Percentiles rank a stretch among this genome's conserved stretches.
Evolutionary conservation across 305 asterid genomes (phyloP).

Genomic region (Fraxinus dipetala): DNA sequence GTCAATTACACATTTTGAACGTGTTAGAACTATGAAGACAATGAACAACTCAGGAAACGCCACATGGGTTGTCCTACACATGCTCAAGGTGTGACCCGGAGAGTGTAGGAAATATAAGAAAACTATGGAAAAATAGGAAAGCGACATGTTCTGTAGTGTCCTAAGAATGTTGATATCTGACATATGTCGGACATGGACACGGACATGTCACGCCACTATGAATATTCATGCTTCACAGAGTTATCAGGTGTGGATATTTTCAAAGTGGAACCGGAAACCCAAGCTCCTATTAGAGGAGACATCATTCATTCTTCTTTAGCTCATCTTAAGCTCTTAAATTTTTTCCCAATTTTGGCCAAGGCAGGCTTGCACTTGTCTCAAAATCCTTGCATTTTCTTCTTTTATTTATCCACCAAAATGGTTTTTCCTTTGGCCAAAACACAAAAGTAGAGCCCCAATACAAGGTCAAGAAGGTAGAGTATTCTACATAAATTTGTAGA

Average conservation of each 20-base stretch:
- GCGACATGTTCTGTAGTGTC: background rate
- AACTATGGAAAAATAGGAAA: background rate
- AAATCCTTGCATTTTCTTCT: background rate
- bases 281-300: background rate
- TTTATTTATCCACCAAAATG: background rate
- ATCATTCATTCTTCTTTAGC: background rate
- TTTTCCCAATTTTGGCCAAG: background rate
- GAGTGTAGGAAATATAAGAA: background rate
- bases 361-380: background rate
- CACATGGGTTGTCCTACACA: background rate
- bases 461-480: background rate
- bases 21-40: background rate
- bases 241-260: background rate
- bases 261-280: background rate
- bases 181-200: background rate
- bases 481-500: background rate
- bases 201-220: background rate
- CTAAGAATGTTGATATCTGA: background rate
- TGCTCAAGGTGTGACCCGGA: background rate
- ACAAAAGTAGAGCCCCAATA: background rate
- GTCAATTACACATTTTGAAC: background rate
- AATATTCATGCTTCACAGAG: background rate
- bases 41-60: background rate
- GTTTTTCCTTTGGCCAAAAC: background rate
- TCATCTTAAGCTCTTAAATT: background rate